A percentile compares a stretch with the other conserved stretches of the same genome.
These are phyloP conservation scores for Lathyrus tuberosus DNA, from an alignment of 306 rosid species.

Conservation along the genomic window DNA sequence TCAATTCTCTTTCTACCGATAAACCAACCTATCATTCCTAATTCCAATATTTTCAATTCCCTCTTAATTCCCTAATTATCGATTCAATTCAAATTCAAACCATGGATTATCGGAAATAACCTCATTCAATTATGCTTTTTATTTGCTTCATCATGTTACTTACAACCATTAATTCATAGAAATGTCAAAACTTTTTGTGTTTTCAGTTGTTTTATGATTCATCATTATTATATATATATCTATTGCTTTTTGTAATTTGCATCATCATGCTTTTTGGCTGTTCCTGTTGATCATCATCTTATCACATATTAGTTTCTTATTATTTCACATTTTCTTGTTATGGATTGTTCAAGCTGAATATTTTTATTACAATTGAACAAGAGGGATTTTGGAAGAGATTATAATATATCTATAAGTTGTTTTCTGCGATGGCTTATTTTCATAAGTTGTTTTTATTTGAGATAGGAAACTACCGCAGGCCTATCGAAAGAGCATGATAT, in stretches of 20 bases:
- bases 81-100: too few species aligned
- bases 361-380: too few species aligned
- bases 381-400: not conserved
- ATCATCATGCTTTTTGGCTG: constrained; percentile 10
- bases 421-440: not conserved
- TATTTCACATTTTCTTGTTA: too few species aligned
- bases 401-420: not conserved
- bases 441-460: not conserved
- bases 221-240: not conserved
- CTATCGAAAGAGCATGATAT: not conserved
- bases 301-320: not conserved
- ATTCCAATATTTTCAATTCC: too few species aligned
- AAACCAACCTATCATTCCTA: too few species aligned
- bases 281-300: not conserved
- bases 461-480: not conserved
- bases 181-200: constrained; percentile 3
- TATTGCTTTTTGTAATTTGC: constrained; percentile 5
- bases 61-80: too few species aligned
- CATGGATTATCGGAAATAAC: too few species aligned
- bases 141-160: too few species aligned
- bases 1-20: too few species aligned
- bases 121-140: too few species aligned
- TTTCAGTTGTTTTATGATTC: not conserved
- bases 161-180: too few species aligned
- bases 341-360: too few species aligned